Conservation (phyloP, 805 yeast species). For the Pichia kluyveri region DNA sequence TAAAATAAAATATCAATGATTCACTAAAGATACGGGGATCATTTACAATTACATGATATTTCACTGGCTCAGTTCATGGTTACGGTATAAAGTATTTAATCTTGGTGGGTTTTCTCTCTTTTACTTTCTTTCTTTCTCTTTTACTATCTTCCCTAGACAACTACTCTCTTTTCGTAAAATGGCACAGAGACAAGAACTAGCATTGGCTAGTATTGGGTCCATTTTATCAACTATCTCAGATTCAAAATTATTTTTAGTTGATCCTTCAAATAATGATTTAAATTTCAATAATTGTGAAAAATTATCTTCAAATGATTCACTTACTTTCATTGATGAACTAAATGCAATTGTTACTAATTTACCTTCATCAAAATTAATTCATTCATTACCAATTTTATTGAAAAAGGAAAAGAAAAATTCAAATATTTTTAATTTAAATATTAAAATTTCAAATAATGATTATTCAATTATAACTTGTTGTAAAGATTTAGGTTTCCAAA, state of each 20-base stretch:
- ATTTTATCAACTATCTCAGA: constrained; percentile 3
- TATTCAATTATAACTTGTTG: constrained; percentile 61
- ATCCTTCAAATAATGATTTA: constrained; percentile 1
- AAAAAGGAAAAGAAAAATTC: constrained; percentile 22
- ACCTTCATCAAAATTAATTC: constrained; percentile 44
- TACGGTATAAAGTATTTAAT: too few relatives aligned
- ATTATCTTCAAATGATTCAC: constrained; percentile 42
- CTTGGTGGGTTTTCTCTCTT: too few relatives aligned
- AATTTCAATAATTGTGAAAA: constrained; percentile 9
- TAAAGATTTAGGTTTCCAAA: constrained; percentile 57
- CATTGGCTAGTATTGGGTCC: constrained; percentile 2
- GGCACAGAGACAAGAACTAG: constrained; percentile 7
- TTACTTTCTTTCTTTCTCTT: too few relatives aligned
- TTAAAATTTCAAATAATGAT: constrained; percentile 51
- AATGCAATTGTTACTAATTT: constrained; percentile 29
- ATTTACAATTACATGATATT: too few relatives aligned
- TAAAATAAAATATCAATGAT: too few relatives aligned
- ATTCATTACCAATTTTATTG: constrained; percentile 49
- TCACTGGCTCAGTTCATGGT: too few relatives aligned
- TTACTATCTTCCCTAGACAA: too few relatives aligned
- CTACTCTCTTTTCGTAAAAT: too few relatives aligned
- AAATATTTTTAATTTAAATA: constrained; percentile 47
- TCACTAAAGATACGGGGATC: too few relatives aligned
- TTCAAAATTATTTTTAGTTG: constrained; percentile 8
- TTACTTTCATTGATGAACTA: constrained; percentile 28